Evolutionary conservation across 192 early-diverging fungal genomes (phyloP).

Genomic region (Coemansia sp.): DNA sequence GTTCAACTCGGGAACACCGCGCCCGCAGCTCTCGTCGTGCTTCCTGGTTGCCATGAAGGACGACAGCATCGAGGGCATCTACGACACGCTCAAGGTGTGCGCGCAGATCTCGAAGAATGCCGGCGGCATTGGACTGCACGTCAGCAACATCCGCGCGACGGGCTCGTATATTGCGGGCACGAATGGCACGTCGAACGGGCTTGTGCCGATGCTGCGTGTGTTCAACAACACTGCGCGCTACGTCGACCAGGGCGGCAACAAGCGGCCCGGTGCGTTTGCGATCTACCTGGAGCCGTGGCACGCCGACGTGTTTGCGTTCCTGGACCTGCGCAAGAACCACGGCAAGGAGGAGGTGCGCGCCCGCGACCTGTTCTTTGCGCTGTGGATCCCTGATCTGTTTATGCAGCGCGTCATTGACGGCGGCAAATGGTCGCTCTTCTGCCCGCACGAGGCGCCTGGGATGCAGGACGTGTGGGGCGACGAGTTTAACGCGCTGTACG

Average conservation of each 20-base stretch:
- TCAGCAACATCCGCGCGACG: slow-evolving; percentile 93
- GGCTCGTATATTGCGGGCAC: slow-evolving; percentile 98
- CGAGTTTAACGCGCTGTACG: slow-evolving; percentile 85
- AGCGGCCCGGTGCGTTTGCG: slow-evolving; percentile 97
- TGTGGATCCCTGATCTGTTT: slow-evolving; percentile 98
- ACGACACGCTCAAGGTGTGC: slow-evolving; percentile 95
- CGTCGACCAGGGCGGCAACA: slow-evolving; percentile 99
- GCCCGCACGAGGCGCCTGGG: slow-evolving; percentile 89
- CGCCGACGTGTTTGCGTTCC: slow-evolving; percentile 93
- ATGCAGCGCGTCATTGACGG: slow-evolving; percentile 96
- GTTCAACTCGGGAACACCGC: slow-evolving; percentile 97
- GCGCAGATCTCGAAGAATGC: slow-evolving; percentile 98
- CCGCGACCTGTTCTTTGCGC: slow-evolving; percentile 94
- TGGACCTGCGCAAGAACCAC: slow-evolving; percentile 96
- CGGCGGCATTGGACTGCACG: slow-evolving; percentile 95
- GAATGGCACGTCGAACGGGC: slow-evolving; percentile 94
- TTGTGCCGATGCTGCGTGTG: slow-evolving; percentile 97
- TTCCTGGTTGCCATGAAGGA: slow-evolving; percentile 96
- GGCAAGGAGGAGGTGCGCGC: slow-evolving; percentile 98
- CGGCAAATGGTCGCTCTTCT: slow-evolving; percentile 93
- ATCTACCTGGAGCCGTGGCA: slow-evolving; percentile 99
- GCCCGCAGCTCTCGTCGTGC: slow-evolving; percentile 93
- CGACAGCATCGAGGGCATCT: slow-evolving; percentile 97
- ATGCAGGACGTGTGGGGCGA: slow-evolving; percentile 93
- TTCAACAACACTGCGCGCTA: slow-evolving; percentile 98